Conservation (phyloP, 345 rosid species). For the Zanthoxylum bungeanum region DNA sequence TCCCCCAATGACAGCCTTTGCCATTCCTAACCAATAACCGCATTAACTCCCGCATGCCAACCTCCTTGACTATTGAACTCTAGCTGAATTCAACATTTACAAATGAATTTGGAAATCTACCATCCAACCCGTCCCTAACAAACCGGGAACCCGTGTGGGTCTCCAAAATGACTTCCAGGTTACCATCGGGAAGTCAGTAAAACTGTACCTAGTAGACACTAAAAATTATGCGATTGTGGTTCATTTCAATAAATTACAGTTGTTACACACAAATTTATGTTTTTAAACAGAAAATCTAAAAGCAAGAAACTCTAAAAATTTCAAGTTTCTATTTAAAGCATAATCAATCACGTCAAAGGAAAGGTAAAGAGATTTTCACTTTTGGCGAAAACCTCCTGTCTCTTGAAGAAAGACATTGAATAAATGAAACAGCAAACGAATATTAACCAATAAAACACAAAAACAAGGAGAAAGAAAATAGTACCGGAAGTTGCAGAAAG, state of each 20-base stretch:
- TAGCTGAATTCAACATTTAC: neutral
- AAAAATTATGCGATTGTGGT: neutral
- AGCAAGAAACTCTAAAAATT: neutral
- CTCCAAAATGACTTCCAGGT: too few species aligned
- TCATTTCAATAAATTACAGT: neutral
- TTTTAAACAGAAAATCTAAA: neutral
- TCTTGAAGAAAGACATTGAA: neutral
- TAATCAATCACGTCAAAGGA: neutral
- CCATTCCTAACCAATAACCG: neutral
- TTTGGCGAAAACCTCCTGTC: neutral
- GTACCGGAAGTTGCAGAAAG: conserved; percentile 31
- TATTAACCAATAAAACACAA: neutral
- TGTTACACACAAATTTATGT: neutral
- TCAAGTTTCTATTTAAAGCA: neutral
- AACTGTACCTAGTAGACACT: neutral
- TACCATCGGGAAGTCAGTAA: neutral
- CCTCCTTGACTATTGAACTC: neutral
- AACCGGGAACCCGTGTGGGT: too few species aligned
- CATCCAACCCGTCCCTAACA: neutral
- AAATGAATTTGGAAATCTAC: neutral
- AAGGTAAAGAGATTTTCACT: neutral
- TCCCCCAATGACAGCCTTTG: neutral
- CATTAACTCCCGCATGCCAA: neutral
- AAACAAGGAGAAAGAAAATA: neutral
- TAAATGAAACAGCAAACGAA: neutral